Conservation (phyloP, 345 rosid genomes). For the Gossypium rotundifolium region DNA sequence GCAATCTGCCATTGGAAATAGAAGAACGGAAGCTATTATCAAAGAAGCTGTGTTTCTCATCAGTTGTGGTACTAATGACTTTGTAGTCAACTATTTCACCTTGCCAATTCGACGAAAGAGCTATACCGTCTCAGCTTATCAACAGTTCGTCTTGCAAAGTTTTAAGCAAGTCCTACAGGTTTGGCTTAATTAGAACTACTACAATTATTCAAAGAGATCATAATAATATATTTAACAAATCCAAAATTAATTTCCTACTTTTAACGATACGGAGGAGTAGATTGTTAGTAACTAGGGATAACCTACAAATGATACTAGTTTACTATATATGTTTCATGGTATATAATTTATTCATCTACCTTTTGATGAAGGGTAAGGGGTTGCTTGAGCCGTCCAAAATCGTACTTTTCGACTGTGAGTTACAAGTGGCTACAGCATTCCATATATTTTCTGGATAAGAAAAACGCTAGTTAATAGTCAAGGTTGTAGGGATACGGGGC, state of each 20-base stretch:
- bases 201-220: not conserved
- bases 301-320: not conserved
- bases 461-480: not conserved
- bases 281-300: not conserved
- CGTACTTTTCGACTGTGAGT: not conserved
- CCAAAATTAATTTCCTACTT: too few species aligned
- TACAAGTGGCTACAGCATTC: not conserved
- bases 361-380: too few species aligned
- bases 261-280: not conserved
- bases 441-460: not conserved
- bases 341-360: too few species aligned
- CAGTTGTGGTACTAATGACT: constrained; percentile 62
- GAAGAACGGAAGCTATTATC: constrained; percentile 26
- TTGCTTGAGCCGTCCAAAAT: not conserved
- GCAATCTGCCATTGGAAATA: constrained; percentile 35
- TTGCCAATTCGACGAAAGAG: constrained; percentile 47
- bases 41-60: constrained; percentile 29
- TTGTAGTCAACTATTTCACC: constrained; percentile 45
- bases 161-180: constrained; percentile 50
- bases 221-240: not conserved
- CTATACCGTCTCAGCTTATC: constrained; percentile 45
- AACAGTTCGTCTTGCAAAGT: constrained; percentile 46
- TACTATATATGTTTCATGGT: not conserved
- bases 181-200: not conserved
- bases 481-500: too few species aligned